phyloP scores from a whole-genome alignment of 805 yeast species.

The Metschnikowia colocasiae region DNA sequence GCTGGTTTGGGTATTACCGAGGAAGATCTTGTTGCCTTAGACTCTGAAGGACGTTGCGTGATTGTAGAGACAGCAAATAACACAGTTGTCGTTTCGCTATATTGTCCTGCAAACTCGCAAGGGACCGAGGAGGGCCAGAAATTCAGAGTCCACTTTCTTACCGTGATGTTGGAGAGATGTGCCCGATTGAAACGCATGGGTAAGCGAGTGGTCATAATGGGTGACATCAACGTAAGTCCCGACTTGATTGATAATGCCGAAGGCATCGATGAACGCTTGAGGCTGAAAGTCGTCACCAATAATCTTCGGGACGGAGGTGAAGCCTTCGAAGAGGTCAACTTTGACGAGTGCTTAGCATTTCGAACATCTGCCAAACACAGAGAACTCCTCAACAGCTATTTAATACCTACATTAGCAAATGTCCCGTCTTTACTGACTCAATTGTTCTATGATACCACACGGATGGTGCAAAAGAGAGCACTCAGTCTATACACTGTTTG shows the following conservation, averaged over 20 bases:
- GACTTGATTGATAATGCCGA: constrained; percentile 85
- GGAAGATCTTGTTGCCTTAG: constrained; percentile 36
- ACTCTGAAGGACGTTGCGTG: constrained; percentile 81
- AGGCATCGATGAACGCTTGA: constrained; percentile 44
- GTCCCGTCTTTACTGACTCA: constrained; percentile 14
- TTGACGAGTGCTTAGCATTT: constrained; percentile 34
- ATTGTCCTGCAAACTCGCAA: constrained; percentile 90
- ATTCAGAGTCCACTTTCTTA: constrained; percentile 56
- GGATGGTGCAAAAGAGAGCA: constrained; percentile 54
- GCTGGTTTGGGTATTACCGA: constrained; percentile 25
- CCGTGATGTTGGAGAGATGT: constrained; percentile 58
- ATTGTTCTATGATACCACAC: constrained; percentile 54
- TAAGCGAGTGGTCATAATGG: constrained; percentile 74
- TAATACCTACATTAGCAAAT: constrained; percentile 19
- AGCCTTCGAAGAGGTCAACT: constrained; percentile 25
- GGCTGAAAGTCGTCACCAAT: constrained; percentile 19
- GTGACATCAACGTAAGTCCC: constrained; percentile 81
- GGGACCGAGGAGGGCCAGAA: constrained; percentile 63
- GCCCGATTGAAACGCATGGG: constrained; percentile 50
- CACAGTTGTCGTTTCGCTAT: constrained; percentile 60
- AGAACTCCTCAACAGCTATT: constrained; percentile 26
- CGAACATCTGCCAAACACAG: constrained; percentile 30
- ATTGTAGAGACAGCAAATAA: constrained; percentile 66
- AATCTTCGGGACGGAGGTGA: constrained; percentile 18
- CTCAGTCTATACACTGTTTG: constrained; percentile 82